Evolutionary conservation across 768 basidiomycete species (phyloP).

Genomic region (Pulveroboletus ravenelii): DNA sequence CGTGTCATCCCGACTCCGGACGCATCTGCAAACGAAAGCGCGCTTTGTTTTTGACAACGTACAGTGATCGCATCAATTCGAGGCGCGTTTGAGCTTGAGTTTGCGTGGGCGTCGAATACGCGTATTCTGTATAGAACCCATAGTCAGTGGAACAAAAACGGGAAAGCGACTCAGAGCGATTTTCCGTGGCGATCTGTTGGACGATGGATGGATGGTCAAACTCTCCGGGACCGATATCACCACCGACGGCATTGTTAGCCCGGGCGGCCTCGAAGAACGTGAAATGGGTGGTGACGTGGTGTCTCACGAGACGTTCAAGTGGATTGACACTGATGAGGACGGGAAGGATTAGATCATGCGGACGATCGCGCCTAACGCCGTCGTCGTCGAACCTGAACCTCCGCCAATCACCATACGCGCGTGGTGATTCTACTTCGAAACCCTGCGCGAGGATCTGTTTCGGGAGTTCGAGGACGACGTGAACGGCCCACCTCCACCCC

Average conservation of each 20-base stretch:
- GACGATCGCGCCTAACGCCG: slow-evolving; percentile 25
- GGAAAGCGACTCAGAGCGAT: neutral
- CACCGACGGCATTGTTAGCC: neutral
- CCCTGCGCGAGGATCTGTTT: slow-evolving; percentile 47
- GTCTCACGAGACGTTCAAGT: slow-evolving; percentile 60
- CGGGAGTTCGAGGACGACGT: slow-evolving; percentile 39
- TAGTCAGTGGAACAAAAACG: neutral
- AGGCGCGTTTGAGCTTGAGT: slow-evolving; percentile 8
- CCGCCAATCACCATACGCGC: neutral
- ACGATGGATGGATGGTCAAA: slow-evolving; percentile 38
- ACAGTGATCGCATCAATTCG: slow-evolving; percentile 43
- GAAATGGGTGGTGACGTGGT: slow-evolving; percentile 56
- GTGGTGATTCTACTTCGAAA: slow-evolving; percentile 39
- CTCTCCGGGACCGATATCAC: neutral
- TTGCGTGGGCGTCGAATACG: slow-evolving; percentile 46
- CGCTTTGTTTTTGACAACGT: slow-evolving; percentile 64
- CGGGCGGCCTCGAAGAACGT: slow-evolving; percentile 34
- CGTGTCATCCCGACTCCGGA: slow-evolving; percentile 62
- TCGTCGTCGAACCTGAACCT: neutral
- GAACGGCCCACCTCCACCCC: neutral
- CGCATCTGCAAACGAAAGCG: slow-evolving; percentile 60
- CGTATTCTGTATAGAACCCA: slow-evolving; percentile 25
- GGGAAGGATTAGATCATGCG: slow-evolving; percentile 43
- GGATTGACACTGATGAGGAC: slow-evolving; percentile 70
- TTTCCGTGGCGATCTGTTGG: slow-evolving; percentile 25